These are phyloP conservation scores for Populus alba DNA, from an alignment of 345 rosid species.

Conservation along the genomic window DNA sequence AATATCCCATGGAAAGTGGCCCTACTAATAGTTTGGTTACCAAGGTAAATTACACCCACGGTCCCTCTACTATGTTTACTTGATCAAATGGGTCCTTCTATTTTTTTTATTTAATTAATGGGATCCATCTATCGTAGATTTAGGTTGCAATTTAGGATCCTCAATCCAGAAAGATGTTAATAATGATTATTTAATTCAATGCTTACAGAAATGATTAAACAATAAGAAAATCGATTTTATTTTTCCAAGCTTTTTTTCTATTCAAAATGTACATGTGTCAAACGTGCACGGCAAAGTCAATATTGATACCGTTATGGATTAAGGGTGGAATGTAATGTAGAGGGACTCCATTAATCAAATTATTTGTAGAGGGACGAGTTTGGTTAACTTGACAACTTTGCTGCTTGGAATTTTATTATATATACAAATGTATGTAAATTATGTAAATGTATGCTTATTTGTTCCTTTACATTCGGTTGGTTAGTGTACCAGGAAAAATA, in stretches of 20 bases:
- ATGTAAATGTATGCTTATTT: neutral
- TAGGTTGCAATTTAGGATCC: neutral
- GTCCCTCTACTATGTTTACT: neutral
- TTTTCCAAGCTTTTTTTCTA: neutral
- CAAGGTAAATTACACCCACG: neutral
- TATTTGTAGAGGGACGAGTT: neutral
- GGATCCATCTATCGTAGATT: neutral
- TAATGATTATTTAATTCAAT: neutral
- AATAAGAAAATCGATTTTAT: neutral
- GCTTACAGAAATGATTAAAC: neutral
- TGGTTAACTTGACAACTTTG: neutral
- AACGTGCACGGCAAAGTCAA: neutral
- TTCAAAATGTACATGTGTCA: neutral
- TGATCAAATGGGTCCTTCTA: neutral
- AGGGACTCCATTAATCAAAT: too few species aligned
- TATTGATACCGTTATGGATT: too few species aligned
- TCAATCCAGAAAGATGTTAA: neutral
- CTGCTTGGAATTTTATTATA: neutral
- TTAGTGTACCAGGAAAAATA: too few species aligned
- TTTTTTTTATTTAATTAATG: neutral
- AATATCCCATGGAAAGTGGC: neutral
- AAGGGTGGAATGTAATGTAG: neutral
- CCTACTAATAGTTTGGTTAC: neutral
- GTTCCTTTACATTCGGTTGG: neutral
- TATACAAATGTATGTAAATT: neutral